These are phyloP conservation scores for Biscogniauxia marginata DNA, from an alignment of 2,329 filamentous ascomycete genomes.

Conservation along the genomic window DNA sequence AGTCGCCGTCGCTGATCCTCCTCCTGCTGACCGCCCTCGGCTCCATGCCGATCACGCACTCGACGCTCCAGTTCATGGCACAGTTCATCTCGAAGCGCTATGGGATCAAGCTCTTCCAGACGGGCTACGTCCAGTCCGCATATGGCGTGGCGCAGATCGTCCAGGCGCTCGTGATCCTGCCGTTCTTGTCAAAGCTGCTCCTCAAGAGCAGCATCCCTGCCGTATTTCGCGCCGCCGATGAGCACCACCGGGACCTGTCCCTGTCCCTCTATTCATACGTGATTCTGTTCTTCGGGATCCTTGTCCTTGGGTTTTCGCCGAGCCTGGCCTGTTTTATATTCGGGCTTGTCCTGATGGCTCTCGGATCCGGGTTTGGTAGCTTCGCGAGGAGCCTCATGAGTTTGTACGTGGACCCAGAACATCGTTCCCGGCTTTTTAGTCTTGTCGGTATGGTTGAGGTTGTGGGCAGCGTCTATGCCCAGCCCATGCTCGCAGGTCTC, in stretches of 20 bases:
- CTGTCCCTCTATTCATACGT: slow-evolving; percentile 28
- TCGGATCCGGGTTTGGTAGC: slow-evolving; percentile 29
- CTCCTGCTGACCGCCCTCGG: slow-evolving; percentile 20
- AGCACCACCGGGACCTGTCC: slow-evolving; percentile 28
- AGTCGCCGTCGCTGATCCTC: slow-evolving; percentile 25
- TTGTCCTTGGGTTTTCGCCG: slow-evolving; percentile 27
- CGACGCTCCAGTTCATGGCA: slow-evolving; percentile 26
- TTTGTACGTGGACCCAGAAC: slow-evolving; percentile 29
- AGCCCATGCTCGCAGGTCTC: slow-evolving; percentile 31
- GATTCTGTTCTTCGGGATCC: slow-evolving; percentile 21
- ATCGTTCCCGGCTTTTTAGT: slow-evolving; percentile 33
- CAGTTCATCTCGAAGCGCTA: slow-evolving; percentile 35
- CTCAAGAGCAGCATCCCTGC: slow-evolving; percentile 20
- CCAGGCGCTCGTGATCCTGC: slow-evolving; percentile 28
- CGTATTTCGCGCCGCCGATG: slow-evolving; percentile 18
- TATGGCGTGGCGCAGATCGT: slow-evolving; percentile 29
- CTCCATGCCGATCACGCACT: slow-evolving; percentile 16
- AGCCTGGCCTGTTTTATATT: slow-evolving; percentile 26
- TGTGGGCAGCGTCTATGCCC: slow-evolving; percentile 29
- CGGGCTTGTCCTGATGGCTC: slow-evolving; percentile 29
- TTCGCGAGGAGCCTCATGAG: slow-evolving; percentile 31
- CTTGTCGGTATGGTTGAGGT: slow-evolving; percentile 32
- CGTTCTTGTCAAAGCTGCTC: slow-evolving; percentile 23
- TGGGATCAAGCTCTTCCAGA: slow-evolving; percentile 26
- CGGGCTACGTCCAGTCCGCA: slow-evolving; percentile 32